Conservation (phyloP, 148 eudicot species). For the Diospyros lotus region DNA sequence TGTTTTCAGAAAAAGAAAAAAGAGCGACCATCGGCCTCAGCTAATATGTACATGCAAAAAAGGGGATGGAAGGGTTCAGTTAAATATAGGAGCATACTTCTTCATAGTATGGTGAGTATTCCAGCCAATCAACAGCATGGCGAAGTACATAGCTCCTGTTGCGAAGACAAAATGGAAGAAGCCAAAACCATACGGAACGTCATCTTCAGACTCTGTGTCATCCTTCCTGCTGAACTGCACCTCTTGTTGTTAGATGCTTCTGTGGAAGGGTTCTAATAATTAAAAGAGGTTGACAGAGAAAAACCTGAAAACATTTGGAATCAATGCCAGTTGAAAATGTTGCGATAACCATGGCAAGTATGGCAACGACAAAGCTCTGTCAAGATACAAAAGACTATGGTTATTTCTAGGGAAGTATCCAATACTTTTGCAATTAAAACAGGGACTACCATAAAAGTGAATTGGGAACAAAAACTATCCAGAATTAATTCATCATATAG, state of each 20-base stretch:
- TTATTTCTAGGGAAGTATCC: background rate
- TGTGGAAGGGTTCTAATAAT: background rate
- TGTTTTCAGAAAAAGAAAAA: background rate
- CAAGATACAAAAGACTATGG: background rate
- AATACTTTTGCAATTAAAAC: background rate
- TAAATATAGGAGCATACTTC: conserved; percentile 26
- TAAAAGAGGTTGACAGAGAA: background rate
- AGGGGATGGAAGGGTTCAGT: background rate
- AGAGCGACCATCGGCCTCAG: no score
- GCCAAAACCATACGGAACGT: conserved; percentile 71
- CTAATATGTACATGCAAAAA: background rate
- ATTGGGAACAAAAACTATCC: background rate
- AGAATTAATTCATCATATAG: no score
- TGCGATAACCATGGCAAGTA: conserved; percentile 71
- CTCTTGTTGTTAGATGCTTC: conserved; percentile 1
- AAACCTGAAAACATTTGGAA: conserved; percentile 80
- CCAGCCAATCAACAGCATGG: conserved; percentile 81
- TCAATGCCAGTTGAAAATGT: conserved; percentile 84
- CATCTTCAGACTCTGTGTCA: conserved; percentile 46
- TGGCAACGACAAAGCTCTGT: conserved; percentile 74
- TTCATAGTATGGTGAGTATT: conserved; percentile 67
- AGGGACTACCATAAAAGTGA: background rate
- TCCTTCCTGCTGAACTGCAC: conserved; percentile 60
- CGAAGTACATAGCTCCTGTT: conserved; percentile 80
- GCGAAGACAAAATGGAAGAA: conserved; percentile 88